These are phyloP conservation scores for Ceratobasidium sp. DNA, from an alignment of 1,284 basidiomycete genomes.

Conservation along the genomic window DNA sequence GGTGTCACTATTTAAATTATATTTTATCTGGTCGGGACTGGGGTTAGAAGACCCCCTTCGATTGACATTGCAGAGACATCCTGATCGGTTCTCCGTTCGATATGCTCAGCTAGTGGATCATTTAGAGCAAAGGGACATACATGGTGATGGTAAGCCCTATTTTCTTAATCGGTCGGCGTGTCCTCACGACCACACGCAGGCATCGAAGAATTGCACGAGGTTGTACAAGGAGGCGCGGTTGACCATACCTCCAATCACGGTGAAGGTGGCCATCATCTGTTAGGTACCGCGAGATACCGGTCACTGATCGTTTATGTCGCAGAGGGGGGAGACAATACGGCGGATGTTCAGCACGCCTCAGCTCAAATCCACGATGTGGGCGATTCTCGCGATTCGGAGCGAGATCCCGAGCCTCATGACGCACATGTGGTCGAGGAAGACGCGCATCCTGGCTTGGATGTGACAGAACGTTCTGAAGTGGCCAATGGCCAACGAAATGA, in stretches of 20 bases:
- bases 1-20: constrained; percentile 32
- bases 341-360: not conserved
- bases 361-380: not conserved
- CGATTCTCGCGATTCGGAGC: not conserved
- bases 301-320: not conserved
- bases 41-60: constrained; percentile 25
- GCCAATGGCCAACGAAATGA: not conserved
- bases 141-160: constrained; percentile 11
- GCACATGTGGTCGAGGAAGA: constrained; percentile 1
- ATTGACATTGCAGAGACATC: constrained; percentile 7
- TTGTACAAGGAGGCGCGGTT: not conserved
- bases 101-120: constrained; percentile 31
- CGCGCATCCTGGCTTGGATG: not conserved
- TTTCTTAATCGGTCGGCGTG: not conserved
- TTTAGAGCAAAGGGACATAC: constrained; percentile 29
- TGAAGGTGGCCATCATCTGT: constrained; percentile 4
- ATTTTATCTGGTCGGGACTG: constrained; percentile 35
- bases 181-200: not conserved
- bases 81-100: constrained; percentile 20
- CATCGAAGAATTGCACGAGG: constrained; percentile 15
- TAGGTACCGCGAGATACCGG: not conserved
- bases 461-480: not conserved
- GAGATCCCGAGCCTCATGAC: not conserved
- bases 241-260: not conserved
- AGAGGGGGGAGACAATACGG: not conserved